Conservation (phyloP, 31 red algal genomes). For the Endocladia muricata region DNA sequence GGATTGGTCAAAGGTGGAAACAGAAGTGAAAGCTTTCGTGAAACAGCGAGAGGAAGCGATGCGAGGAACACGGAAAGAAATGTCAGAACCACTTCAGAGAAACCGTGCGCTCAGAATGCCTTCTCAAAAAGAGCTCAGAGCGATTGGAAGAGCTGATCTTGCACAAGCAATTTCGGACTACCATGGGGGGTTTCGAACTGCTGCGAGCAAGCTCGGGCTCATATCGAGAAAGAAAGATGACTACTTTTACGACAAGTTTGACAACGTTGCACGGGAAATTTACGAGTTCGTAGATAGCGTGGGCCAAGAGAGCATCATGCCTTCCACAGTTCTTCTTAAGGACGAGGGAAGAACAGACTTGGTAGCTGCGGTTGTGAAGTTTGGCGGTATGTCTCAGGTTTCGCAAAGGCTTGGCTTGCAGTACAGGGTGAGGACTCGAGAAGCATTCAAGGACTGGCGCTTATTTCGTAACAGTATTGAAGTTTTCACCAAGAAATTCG, state of each 20-base stretch:
- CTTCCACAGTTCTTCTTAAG: constrained; percentile 20
- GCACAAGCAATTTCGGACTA: constrained; percentile 43
- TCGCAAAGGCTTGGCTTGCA: constrained; percentile 63
- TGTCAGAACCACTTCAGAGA: not conserved
- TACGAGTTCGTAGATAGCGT: constrained; percentile 18
- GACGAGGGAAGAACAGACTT: constrained; percentile 44
- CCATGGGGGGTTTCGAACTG: constrained; percentile 52
- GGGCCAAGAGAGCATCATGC: constrained; percentile 40
- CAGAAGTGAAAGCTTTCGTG: constrained; percentile 25
- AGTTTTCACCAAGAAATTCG: constrained; percentile 21
- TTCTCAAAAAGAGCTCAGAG: constrained; percentile 37
- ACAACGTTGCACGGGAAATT: constrained; percentile 45
- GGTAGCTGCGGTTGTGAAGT: constrained; percentile 49
- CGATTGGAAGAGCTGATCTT: constrained; percentile 40
- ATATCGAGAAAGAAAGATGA: constrained; percentile 35
- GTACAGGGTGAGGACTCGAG: constrained; percentile 35
- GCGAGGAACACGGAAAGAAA: not conserved
- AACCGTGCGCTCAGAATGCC: constrained; percentile 13
- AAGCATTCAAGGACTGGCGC: constrained; percentile 35
- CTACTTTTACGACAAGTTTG: constrained; percentile 47
- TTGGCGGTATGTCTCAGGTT: constrained; percentile 58
- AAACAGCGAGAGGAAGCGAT: constrained; percentile 1
- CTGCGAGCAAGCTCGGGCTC: constrained; percentile 21
- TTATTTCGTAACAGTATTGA: constrained; percentile 17
- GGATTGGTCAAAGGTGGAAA: constrained; percentile 36